Conservation (phyloP, 2,329 filamentous ascomycete genomes). For the Fusarium sp. region DNA sequence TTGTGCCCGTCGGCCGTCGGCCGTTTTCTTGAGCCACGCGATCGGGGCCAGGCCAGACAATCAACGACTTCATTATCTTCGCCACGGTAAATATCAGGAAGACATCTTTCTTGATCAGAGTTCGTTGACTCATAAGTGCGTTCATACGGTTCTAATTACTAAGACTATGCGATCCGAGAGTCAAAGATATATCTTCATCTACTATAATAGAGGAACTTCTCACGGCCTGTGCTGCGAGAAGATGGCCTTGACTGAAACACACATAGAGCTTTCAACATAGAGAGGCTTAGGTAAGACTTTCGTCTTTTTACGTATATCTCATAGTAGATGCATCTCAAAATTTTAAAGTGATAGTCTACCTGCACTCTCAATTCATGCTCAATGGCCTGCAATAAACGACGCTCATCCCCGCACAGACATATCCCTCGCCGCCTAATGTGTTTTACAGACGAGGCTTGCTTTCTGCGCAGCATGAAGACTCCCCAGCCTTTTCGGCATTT, state of each 20-base stretch:
- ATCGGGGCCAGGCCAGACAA: background rate
- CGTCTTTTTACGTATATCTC: fast-evolving
- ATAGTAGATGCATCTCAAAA: fast-evolving
- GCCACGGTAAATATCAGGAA: background rate
- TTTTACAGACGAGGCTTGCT: background rate
- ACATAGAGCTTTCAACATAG: fast-evolving
- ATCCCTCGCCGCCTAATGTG: fast-evolving
- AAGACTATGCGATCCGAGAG: fast-evolving
- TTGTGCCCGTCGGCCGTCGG: background rate
- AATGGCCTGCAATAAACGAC: too few species aligned
- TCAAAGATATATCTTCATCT: too few species aligned
- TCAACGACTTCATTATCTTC: background rate
- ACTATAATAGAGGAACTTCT: too few species aligned
- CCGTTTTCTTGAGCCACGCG: background rate
- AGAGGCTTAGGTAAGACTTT: fast-evolving
- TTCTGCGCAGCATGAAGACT: fast-evolving
- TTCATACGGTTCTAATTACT: fast-evolving
- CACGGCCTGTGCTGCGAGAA: background rate
- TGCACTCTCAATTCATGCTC: background rate
- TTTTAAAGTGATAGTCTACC: fast-evolving
- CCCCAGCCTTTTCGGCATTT: fast-evolving
- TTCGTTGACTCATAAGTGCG: fast-evolving
- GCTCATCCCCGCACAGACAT: too few species aligned
- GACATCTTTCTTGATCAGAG: fast-evolving
- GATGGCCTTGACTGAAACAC: too few species aligned